These are phyloP conservation scores for Venturia oleaginea DNA, from an alignment of 2,329 filamentous ascomycete genomes.

Conservation along the genomic window DNA sequence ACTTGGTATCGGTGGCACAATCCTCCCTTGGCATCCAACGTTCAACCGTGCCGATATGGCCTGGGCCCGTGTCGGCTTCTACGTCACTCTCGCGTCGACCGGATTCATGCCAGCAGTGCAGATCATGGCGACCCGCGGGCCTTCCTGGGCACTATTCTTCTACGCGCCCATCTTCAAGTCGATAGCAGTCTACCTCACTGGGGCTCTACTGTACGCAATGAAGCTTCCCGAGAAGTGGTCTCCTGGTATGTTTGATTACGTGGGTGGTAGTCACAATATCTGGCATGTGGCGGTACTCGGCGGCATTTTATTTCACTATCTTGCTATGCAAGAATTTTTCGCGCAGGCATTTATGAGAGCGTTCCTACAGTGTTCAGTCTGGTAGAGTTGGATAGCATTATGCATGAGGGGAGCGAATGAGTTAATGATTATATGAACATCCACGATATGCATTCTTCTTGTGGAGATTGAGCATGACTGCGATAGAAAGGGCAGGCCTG, in stretches of 20 bases:
- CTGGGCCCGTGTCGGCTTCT: constrained; percentile 88
- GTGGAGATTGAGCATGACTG: not conserved
- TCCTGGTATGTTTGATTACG: constrained; percentile 89
- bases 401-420: not conserved
- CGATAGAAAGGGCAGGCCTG: not conserved
- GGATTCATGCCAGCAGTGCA: constrained; percentile 86
- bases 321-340: constrained; percentile 94
- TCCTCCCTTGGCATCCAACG: constrained; percentile 89
- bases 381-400: not conserved
- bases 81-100: constrained; percentile 74
- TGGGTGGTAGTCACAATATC: constrained; percentile 91
- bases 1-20: constrained; percentile 77
- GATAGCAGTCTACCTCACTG: constrained; percentile 73
- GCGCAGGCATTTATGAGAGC: constrained; percentile 37
- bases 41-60: constrained; percentile 92
- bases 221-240: constrained; percentile 90
- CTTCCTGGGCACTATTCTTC: constrained; percentile 77
- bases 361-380: constrained; percentile 13
- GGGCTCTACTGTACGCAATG: constrained; percentile 80
- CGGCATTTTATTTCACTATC: constrained; percentile 95
- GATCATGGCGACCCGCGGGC: constrained; percentile 66
- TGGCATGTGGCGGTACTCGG: constrained; percentile 94
- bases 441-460: not conserved
- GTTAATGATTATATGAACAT: not conserved
- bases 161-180: constrained; percentile 84